Evolutionary conservation across 2,329 filamentous ascomycete species (phyloP), one percentile per base, ranked within the genome.

Genomic region (Sporothrix euskadiensis): DNA sequence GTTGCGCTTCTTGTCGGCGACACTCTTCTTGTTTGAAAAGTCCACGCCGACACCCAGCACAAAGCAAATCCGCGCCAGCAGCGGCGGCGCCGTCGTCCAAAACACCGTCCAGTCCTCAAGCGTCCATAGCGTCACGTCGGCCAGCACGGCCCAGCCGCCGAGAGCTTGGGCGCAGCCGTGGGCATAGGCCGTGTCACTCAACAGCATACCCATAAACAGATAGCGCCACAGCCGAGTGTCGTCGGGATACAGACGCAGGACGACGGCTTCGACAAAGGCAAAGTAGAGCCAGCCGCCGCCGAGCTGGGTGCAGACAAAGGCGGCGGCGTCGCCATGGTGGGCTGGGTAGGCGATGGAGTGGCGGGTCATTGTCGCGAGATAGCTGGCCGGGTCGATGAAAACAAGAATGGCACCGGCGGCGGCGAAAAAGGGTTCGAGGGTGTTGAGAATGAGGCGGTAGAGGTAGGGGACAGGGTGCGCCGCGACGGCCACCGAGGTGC

Each of bases 231-330:
- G 76, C 0, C 77, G 74, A 9, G 78, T 71, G 73, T 83, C 81
- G 52, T 80, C 35, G 14, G 61, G 79, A 19, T 77, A 79, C 41
- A 78, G 44, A 4, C 80, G 78, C 75, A 83, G 75, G 22, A 83
- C 78, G 16, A 83, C 78, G 49, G 78, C 81, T 75, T 81, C 79
- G 75, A 79, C 78, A 76, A 83, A 82, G 71, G 81, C 81, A 73
- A 83, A 81, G 75, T 79, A 78, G 19, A 83, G 77, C 80, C 80
- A 81, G 8, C 73, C 76, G 59, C 80, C 78, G 52, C 75, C 79
- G 30, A 81, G 74, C 72, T 80, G 76, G 4, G 79, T 81, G 77
- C 79, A 81, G 56, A 81, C 76, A 73, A 80, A 81, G 3, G 77
- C 75, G 30, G 79, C 77, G 61, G 73, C 73, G 7, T 73, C 19